Evolutionary conservation across 768 basidiomycete genomes (phyloP), one percentile per base, ranked within the genome.

Genomic region (Boletus tomentosulus): DNA sequence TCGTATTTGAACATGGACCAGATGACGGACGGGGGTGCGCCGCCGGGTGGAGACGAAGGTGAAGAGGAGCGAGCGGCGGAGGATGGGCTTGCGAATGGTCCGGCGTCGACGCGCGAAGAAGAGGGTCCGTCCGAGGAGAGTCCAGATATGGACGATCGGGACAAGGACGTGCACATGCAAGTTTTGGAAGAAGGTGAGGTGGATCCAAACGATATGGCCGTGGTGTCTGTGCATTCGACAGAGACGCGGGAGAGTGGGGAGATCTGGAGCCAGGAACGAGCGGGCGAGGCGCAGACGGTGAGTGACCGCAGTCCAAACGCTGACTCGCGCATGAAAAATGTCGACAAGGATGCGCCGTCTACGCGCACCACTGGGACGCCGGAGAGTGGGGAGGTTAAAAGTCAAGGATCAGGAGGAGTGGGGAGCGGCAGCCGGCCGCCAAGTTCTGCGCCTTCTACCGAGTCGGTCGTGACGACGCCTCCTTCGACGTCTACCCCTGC

Each of bases 1-100:
- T 65, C 65, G 43, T 67, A 57, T 48, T 25, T 67, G 38, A 62
- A 67, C 24, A 52, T 65, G 55, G 60, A 65, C 16, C 56, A 56
- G 9, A 22, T 57, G 2, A 54, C 34, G 35, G 63, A 35, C 16
- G 55, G 44, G 7, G 48, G 46, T 25, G 51, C 39, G 13, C 48
- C 5, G 31, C 25, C 27, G 22, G 27, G n/a, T 8, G 49, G 16
- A 13, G 31, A 5, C 6, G 37, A 38, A 13, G 54, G 30, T 6
- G 30, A 4, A 3, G 43, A 45, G 13, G 48, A 24, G 24, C 34
- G 50, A 22, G 19, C 15, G 2, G 16, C 12, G 13, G 54, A 39
- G 12, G 25, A n/a, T n/a, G 53, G 6, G 22, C 33, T 3, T 16
- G 22, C 38, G 27, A 22, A 31, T 16, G 42, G 8, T 37, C 39